These are phyloP conservation scores for Amborella trichopoda DNA, from an alignment of 164 flowering plant species.

Conservation along the genomic window DNA sequence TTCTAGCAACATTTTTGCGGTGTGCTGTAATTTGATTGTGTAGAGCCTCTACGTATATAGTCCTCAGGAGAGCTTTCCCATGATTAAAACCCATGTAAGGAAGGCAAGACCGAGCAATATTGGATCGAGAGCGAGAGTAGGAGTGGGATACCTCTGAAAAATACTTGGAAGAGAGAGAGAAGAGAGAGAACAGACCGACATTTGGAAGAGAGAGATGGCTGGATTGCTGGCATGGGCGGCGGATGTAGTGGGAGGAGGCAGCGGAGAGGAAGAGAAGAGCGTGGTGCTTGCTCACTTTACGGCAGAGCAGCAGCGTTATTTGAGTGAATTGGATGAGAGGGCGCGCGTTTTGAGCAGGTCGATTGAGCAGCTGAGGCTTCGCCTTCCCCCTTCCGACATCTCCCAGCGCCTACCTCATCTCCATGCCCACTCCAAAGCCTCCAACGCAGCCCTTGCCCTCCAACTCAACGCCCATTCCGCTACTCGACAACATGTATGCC, in stretches of 20 bases:
- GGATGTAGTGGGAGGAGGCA: conserved; percentile 60
- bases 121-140: no score
- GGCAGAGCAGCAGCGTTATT: conserved; percentile 56
- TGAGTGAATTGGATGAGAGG: conserved; percentile 34
- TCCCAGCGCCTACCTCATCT: conserved; percentile 89
- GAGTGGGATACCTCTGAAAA: no score
- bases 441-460: conserved; percentile 72
- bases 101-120: no score
- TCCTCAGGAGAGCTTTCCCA: no score
- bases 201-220: conserved; percentile 34
- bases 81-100: no score
- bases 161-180: no score
- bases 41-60: no score
- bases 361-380: conserved; percentile 76
- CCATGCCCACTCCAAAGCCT: conserved; percentile 89
- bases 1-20: no score
- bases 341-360: conserved; percentile 52
- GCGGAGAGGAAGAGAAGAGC: conserved; percentile 20
- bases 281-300: conserved; percentile 27
- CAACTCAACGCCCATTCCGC: conserved; percentile 72
- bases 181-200: no score
- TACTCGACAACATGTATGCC: conserved; percentile 65
- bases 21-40: no score
- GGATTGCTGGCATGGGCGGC: conserved; percentile 98
- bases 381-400: conserved; percentile 79